Evolutionary conservation across 1,284 basidiomycete species (phyloP).

Genomic region (Chondrostereum purpureum): DNA sequence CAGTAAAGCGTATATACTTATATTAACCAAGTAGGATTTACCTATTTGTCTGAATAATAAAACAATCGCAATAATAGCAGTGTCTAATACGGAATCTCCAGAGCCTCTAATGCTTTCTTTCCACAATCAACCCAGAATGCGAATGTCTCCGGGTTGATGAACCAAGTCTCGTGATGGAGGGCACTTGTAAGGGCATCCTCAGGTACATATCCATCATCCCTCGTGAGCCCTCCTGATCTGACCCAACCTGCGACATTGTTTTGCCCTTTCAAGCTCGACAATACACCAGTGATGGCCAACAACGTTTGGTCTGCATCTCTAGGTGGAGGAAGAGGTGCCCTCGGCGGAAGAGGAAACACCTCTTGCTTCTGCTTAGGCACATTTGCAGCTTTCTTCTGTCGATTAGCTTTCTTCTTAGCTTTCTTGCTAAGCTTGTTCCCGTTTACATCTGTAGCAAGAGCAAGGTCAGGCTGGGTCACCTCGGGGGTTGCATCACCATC

Average conservation of each 20-base stretch:
- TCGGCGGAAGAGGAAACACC: too few species aligned
- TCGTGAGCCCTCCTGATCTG: conserved; percentile 36
- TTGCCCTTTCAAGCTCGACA: conserved; percentile 42
- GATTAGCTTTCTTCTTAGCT: not conserved
- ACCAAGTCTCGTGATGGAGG: not conserved
- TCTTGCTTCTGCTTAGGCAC: not conserved
- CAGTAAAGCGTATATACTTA: too few species aligned
- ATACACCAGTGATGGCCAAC: conserved; percentile 54
- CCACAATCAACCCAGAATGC: not conserved
- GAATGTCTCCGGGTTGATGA: not conserved
- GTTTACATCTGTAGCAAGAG: not conserved
- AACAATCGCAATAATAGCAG: too few species aligned
- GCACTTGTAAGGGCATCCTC: not conserved
- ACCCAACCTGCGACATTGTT: conserved; percentile 53
- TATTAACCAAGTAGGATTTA: too few species aligned
- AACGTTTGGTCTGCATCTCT: conserved; percentile 40
- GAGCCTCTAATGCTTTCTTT: not conserved
- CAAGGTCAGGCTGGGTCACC: too few species aligned
- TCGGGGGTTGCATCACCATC: not conserved
- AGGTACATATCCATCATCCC: not conserved
- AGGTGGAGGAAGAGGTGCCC: not conserved
- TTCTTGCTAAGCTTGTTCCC: not conserved
- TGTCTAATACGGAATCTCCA: too few species aligned
- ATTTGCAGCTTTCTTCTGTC: not conserved
- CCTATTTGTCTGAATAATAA: too few species aligned